Percentiles rank a stretch among this genome's conserved stretches.
These are phyloP conservation scores for Neurospora sp. DNA, from an alignment of 495 filamentous ascomycete genomes.

Conservation along the genomic window DNA sequence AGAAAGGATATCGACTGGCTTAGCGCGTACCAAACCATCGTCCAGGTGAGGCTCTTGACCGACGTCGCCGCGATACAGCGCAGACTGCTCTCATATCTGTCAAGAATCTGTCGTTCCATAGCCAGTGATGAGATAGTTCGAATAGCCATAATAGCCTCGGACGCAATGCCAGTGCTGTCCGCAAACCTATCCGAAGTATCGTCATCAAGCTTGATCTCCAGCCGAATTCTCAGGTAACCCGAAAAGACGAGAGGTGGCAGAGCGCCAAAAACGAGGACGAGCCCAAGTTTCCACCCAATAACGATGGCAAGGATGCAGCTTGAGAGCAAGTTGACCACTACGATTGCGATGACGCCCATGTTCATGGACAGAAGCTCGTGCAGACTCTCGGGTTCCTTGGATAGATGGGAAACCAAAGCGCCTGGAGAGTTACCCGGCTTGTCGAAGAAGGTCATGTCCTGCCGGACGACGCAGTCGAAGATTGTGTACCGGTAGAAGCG, in stretches of 20 bases:
- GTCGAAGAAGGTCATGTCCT: slow-evolving; percentile 54
- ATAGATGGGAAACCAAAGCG: slow-evolving; percentile 44
- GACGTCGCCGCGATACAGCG: slow-evolving; percentile 22
- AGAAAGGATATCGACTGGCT: slow-evolving; percentile 29
- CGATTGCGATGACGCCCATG: slow-evolving; percentile 34
- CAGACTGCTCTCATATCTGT: slow-evolving; percentile 27
- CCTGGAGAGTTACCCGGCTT: slow-evolving; percentile 47
- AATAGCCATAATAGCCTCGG: slow-evolving; percentile 45
- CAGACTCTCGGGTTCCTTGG: slow-evolving; percentile 44
- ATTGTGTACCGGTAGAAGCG: slow-evolving; percentile 45
- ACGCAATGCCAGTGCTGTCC: slow-evolving; percentile 44
- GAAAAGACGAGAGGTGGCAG: slow-evolving; percentile 32
- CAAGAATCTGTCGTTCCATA: slow-evolving; percentile 39
- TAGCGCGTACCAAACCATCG: slow-evolving; percentile 29
- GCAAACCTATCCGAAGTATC: slow-evolving; percentile 41
- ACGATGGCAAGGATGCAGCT: slow-evolving; percentile 36
- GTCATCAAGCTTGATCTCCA: slow-evolving; percentile 43
- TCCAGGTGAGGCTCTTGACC: slow-evolving; percentile 23
- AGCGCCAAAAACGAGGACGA: slow-evolving; percentile 33
- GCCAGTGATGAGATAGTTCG: slow-evolving; percentile 46
- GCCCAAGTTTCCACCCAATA: slow-evolving; percentile 44
- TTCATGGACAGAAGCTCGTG: slow-evolving; percentile 50
- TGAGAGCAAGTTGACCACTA: slow-evolving; percentile 35
- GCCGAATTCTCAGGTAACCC: slow-evolving; percentile 37
- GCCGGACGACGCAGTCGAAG: slow-evolving; percentile 40